Evolutionary conservation across 306 rosid species (phyloP).

Genomic region (Elaeagnus macrophylla): DNA sequence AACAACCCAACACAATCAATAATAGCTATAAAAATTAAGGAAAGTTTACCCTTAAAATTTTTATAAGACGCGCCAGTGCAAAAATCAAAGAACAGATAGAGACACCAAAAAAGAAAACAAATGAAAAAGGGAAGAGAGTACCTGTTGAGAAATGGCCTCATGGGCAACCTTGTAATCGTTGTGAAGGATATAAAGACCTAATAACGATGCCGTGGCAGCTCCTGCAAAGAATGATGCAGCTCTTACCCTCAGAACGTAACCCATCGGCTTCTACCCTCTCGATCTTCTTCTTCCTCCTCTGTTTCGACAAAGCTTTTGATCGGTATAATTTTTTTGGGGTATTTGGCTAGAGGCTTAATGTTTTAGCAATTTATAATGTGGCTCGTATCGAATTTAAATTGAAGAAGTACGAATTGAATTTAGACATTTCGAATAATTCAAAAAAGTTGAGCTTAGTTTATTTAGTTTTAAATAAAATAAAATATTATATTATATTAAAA

Average conservation of each 20-base stretch:
- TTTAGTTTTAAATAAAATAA: too few species aligned
- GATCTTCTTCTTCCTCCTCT: background rate
- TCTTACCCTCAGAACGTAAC: conserved; percentile 76
- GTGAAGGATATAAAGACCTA: conserved; percentile 66
- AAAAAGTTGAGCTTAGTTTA: too few species aligned
- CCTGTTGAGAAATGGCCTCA: conserved; percentile 61
- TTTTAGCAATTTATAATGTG: too few species aligned
- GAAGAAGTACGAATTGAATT: too few species aligned
- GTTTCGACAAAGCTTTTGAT: too few species aligned
- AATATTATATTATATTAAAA: too few species aligned
- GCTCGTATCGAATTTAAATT: too few species aligned
- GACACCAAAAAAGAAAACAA: background rate
- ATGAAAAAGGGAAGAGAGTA: conserved; percentile 8
- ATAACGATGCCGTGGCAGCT: conserved; percentile 70
- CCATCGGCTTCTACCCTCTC: conserved; percentile 39
- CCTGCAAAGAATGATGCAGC: conserved; percentile 81
- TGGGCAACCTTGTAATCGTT: conserved; percentile 77
- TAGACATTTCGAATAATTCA: too few species aligned
- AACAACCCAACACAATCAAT: too few species aligned
- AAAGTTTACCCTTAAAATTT: background rate
- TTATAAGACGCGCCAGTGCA: too few species aligned
- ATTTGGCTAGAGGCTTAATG: background rate
- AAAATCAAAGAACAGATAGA: background rate
- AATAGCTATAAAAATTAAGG: background rate
- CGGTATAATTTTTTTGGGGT: too few species aligned